These are phyloP conservation scores for Isoetes taiwanensis DNA, from an alignment of 75 land plant genomes.

Conservation along the genomic window DNA sequence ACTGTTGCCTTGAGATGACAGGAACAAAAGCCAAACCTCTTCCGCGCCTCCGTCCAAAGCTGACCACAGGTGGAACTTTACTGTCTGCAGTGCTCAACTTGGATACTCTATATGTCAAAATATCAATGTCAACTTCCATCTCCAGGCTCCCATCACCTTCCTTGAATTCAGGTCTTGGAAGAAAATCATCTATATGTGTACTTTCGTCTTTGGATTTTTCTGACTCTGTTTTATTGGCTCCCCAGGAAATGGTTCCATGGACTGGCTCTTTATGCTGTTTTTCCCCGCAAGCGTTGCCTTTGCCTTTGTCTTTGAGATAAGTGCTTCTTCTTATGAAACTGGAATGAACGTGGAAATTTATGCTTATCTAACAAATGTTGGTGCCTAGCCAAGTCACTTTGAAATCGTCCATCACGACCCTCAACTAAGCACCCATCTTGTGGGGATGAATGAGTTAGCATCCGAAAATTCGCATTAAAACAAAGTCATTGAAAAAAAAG, in stretches of 20 bases:
- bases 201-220: no score
- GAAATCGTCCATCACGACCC: slow-evolving; percentile 59
- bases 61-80: slow-evolving; percentile 33
- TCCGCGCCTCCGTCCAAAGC: slow-evolving; percentile 69
- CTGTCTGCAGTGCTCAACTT: slow-evolving; percentile 51
- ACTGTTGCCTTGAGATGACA: no score
- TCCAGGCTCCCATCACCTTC: slow-evolving; percentile 16
- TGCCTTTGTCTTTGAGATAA: slow-evolving; percentile 75
- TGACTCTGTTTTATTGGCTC: no score
- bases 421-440: slow-evolving; percentile 95
- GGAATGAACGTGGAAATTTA: slow-evolving; percentile 64
- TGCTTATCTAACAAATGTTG: slow-evolving; percentile 96
- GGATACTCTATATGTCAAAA: slow-evolving; percentile 65
- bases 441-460: no score
- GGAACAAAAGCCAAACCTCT: slow-evolving; percentile 54
- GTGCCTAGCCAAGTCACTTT: slow-evolving; percentile 48
- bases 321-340: slow-evolving; percentile 58
- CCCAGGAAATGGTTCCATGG: no score
- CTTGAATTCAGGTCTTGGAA: no score
- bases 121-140: slow-evolving; percentile 43
- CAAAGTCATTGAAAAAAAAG: no score
- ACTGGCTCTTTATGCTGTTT: no score
- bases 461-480: no score
- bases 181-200: no score
- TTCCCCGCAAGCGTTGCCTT: no score